Evolutionary conservation across 2,329 filamentous ascomycete species (phyloP).

Genomic region (Pyrenochaeta sp.): DNA sequence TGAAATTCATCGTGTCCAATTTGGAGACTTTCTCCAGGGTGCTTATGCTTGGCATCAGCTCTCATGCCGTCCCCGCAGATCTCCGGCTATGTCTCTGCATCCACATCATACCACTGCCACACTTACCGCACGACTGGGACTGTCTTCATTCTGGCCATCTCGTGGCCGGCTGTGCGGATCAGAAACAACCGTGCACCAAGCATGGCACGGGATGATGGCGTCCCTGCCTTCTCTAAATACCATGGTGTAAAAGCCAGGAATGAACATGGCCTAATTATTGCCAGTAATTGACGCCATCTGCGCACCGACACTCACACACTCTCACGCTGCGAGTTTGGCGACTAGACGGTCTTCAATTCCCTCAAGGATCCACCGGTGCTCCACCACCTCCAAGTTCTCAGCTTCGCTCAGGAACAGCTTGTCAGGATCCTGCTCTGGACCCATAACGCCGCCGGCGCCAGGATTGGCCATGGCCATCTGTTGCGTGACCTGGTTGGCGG

Average conservation of each 20-base stretch:
- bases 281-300: slow-evolving; percentile 11
- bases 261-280: slow-evolving; percentile 14
- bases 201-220: slow-evolving; percentile 34
- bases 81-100: slow-evolving; percentile 16
- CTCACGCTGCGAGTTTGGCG: slow-evolving; percentile 48
- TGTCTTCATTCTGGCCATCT: slow-evolving; percentile 40
- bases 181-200: slow-evolving; percentile 20
- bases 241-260: slow-evolving; percentile 6
- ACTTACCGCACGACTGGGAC: slow-evolving; percentile 33
- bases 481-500: slow-evolving; percentile 89
- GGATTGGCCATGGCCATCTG: slow-evolving; percentile 81
- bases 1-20: slow-evolving; percentile 14
- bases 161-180: slow-evolving; percentile 27
- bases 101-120: slow-evolving; percentile 29
- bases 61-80: slow-evolving; percentile 21
- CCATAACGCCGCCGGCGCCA: slow-evolving; percentile 82
- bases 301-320: slow-evolving; percentile 19
- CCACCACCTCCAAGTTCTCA: slow-evolving; percentile 94
- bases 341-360: slow-evolving; percentile 87
- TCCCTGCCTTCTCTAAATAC: slow-evolving; percentile 13
- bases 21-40: slow-evolving; percentile 13
- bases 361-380: slow-evolving; percentile 91
- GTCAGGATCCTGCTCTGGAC: slow-evolving; percentile 90
- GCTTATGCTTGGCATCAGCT: slow-evolving; percentile 20
- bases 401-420: slow-evolving; percentile 93